A percentile compares a stretch with the other conserved stretches of the same genome.
These are phyloP conservation scores for Aegle marmelos DNA, from an alignment of 345 rosid species.

Conservation along the genomic window DNA sequence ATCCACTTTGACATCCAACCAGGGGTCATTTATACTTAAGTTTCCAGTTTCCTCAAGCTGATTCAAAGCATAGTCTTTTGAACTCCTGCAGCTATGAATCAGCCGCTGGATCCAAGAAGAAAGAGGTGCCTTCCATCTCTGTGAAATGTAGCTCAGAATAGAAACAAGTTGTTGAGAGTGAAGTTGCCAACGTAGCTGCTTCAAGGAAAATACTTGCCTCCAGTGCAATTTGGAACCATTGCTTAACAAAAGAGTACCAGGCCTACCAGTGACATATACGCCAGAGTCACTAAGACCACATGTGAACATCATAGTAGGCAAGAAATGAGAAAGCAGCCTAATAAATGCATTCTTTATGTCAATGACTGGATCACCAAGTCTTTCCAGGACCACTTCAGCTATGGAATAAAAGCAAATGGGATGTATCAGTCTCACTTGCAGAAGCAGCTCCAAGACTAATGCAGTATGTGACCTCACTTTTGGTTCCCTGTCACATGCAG, in stretches of 20 bases:
- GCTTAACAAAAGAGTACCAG: slow-evolving; percentile 38
- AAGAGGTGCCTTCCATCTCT: slow-evolving; percentile 86
- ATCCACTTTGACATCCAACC: slow-evolving; percentile 56
- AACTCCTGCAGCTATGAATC: slow-evolving; percentile 45
- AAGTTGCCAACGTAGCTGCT: slow-evolving; percentile 65
- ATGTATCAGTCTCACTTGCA: slow-evolving; percentile 61
- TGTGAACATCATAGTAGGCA: slow-evolving; percentile 55
- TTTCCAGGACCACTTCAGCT: slow-evolving; percentile 64
- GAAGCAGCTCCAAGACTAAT: slow-evolving; percentile 66
- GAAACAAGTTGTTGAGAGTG: slow-evolving; percentile 88
- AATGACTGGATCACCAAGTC: slow-evolving; percentile 74
- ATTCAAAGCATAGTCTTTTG: slow-evolving; percentile 41
- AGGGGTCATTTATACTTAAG: slow-evolving; percentile 34
- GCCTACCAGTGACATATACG: slow-evolving; percentile 37
- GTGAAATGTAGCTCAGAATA: slow-evolving; percentile 85
- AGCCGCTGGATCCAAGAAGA: slow-evolving; percentile 85
- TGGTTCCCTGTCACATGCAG: slow-evolving; percentile 77
- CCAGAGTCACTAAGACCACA: slow-evolving; percentile 53
- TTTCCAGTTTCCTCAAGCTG: slow-evolving; percentile 57
- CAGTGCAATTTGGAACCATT: slow-evolving; percentile 59
- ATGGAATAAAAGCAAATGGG: slow-evolving; percentile 52
- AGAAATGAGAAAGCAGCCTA: slow-evolving; percentile 62
- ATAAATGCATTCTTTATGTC: slow-evolving; percentile 57
- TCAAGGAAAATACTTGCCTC: slow-evolving; percentile 85
- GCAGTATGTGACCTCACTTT: slow-evolving; percentile 71